phyloP scores from a whole-genome alignment of 768 basidiomycete species.

The Leccinum subtestaceum region DNA sequence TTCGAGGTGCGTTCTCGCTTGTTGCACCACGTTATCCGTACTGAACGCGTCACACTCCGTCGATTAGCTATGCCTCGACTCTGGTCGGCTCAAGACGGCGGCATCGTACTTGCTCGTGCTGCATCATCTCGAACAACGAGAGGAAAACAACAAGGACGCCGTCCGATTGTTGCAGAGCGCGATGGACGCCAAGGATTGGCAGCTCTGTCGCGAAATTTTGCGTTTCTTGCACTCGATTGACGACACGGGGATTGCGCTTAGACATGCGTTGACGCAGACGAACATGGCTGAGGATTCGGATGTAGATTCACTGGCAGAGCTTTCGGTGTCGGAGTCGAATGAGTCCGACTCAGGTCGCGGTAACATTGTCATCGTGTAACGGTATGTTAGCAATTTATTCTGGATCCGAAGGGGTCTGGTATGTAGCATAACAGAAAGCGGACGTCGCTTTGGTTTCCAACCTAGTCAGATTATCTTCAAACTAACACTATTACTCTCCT shows the following conservation, averaged over 20 bases:
- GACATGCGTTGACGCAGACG: slow-evolving; percentile 57
- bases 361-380: background rate
- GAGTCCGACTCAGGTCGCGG: background rate
- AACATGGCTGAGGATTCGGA: slow-evolving; percentile 29
- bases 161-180: slow-evolving; percentile 77
- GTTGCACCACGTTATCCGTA: background rate
- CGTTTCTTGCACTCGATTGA: slow-evolving; percentile 93
- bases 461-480: too few species aligned
- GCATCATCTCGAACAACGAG: slow-evolving; percentile 88
- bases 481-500: too few species aligned
- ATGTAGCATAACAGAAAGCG: too few species aligned
- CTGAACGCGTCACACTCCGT: background rate
- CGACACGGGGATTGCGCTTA: slow-evolving; percentile 72
- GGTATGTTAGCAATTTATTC: slow-evolving; percentile 3
- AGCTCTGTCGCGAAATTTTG: slow-evolving; percentile 86
- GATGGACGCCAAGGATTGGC: slow-evolving; percentile 77
- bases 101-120: slow-evolving; percentile 88
- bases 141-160: slow-evolving; percentile 74
- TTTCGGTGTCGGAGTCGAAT: background rate
- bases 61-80: slow-evolving; percentile 65
- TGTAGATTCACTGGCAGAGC: background rate
- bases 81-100: slow-evolving; percentile 82
- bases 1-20: slow-evolving; percentile 68
- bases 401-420: background rate
- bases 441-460: too few species aligned